Evolutionary conservation across 2,329 filamentous ascomycete species (phyloP).

Genomic region (Exophiala sp.): DNA sequence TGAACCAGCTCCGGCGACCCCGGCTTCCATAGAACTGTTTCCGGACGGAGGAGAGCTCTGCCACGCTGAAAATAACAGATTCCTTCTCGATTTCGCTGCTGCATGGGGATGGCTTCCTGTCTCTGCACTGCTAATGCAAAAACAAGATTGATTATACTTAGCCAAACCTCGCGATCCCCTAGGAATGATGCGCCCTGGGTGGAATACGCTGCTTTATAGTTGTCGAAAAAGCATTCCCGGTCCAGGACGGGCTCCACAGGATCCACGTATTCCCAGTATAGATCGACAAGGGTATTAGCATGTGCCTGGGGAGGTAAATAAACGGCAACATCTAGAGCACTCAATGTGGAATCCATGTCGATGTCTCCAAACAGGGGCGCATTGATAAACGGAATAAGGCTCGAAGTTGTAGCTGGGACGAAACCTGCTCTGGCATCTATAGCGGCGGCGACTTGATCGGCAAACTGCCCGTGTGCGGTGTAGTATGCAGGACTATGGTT

Average conservation of each 20-base stretch:
- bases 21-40: not conserved
- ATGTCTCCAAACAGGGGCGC: not conserved
- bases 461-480: not conserved
- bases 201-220: not conserved
- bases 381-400: not conserved
- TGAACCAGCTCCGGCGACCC: not conserved
- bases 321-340: not conserved
- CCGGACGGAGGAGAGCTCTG: not conserved
- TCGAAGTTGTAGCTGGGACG: not conserved
- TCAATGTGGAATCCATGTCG: not conserved
- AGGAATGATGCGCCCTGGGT: not conserved
- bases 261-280: slow-evolving; percentile 1
- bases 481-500: not conserved
- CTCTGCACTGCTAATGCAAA: not conserved
- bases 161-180: not conserved
- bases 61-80: not conserved
- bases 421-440: not conserved
- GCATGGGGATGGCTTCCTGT: not conserved
- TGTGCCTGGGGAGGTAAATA: not conserved
- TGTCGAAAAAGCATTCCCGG: not conserved
- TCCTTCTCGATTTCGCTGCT: not conserved
- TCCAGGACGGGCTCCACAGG: not conserved
- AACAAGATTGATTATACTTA: not conserved
- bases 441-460: not conserved
- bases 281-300: not conserved